Evolutionary conservation across 176 grass and related monocot species (phyloP).

Genomic region (Cocos nucifera): DNA sequence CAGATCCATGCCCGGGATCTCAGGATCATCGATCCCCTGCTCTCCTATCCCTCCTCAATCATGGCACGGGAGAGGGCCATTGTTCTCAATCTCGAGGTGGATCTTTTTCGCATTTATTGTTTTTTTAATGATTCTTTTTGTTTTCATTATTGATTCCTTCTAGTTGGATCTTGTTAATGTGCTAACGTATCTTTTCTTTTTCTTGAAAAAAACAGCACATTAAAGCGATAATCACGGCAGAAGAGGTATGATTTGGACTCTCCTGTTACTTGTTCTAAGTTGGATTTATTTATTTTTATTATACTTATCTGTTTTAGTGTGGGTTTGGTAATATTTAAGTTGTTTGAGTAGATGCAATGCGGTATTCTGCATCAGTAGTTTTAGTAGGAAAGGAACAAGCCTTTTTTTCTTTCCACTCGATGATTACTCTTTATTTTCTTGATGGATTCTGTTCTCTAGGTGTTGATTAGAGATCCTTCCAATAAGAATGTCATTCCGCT

Average conservation of each 20-base stretch:
- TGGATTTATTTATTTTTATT: not conserved
- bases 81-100: conserved; percentile 96
- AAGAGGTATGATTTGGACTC: conserved; percentile 49
- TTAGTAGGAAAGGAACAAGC: too few species aligned
- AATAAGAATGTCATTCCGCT: conserved; percentile 78
- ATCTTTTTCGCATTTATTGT: not conserved
- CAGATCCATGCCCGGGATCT: conserved; percentile 95
- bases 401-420: too few species aligned
- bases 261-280: not conserved
- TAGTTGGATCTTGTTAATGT: conserved; percentile 13
- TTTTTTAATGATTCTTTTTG: not conserved
- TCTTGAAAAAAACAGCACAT: conserved; percentile 58
- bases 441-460: conserved; percentile 22
- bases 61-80: conserved; percentile 87
- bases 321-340: not conserved
- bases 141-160: conserved; percentile 9
- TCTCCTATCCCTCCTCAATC: conserved; percentile 96
- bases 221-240: conserved; percentile 94
- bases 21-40: conserved; percentile 85
- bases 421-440: not conserved
- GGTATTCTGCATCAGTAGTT: too few species aligned
- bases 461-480: conserved; percentile 78
- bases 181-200: conserved; percentile 1
- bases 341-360: too few species aligned
- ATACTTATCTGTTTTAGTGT: not conserved